phyloP scores from a whole-genome alignment of 1,284 basidiomycete species.

The Phenoliferia sp. region DNA sequence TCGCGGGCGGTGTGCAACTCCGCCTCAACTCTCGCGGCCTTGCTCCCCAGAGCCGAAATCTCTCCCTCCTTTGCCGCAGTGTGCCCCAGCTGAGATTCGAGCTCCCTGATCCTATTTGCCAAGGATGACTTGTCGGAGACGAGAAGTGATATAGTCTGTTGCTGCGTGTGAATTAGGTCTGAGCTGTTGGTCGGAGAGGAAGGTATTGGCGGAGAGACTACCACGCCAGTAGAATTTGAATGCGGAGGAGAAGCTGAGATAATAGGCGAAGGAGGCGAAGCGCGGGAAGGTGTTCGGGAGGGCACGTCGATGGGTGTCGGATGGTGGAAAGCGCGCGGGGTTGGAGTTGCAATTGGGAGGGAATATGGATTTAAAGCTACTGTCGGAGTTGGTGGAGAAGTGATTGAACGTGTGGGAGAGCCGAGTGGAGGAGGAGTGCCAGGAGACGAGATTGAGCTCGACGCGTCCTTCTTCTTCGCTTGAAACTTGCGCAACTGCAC shows the following conservation, averaged over 20 bases:
- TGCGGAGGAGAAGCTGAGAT: slow-evolving; percentile 11
- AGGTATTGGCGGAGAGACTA: slow-evolving; percentile 20
- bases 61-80: slow-evolving; percentile 4
- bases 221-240: slow-evolving; percentile 21
- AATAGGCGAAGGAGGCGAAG: background rate
- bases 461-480: slow-evolving; percentile 25
- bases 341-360: background rate
- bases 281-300: background rate
- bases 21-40: slow-evolving; percentile 2
- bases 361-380: background rate
- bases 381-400: background rate
- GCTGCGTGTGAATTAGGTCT: slow-evolving; percentile 7
- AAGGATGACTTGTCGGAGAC: slow-evolving; percentile 21
- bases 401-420: background rate
- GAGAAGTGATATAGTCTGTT: slow-evolving; percentile 23
- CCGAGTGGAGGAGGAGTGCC: background rate
- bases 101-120: slow-evolving; percentile 8
- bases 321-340: background rate
- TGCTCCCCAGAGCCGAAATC: background rate
- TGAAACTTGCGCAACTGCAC: slow-evolving; percentile 34
- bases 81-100: slow-evolving; percentile 18
- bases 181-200: background rate
- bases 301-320: background rate
- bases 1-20: background rate
- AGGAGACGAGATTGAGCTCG: background rate